Base-by-base conservation (phyloP, 129 eudicot species). In the Tagetes erecta region DNA sequence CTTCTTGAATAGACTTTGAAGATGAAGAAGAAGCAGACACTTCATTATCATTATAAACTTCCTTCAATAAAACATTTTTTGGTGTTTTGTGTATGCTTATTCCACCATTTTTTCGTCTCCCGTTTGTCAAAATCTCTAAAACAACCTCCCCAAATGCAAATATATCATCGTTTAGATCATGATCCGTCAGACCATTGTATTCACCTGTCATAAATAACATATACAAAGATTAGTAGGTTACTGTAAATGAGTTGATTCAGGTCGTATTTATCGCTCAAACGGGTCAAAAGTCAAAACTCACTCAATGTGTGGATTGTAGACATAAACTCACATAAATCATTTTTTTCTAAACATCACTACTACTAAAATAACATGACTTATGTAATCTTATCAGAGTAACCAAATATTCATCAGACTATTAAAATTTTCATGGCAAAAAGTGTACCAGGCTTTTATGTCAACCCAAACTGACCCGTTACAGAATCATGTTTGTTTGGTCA, bases 51-150 rank as follows among this genome's bases (percentile, higher is more conserved):
- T 76, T 56, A 51, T 71, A 80, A 44, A 88, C 78, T 74, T 86
- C 89, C 53, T 80, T 81, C 13, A 87, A 51, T 73, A 88, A 81
- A 75, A 70, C 78, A 68, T 88, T 97, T 50, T 73, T 83, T 20
- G 88, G 81, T 52, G 79, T 82, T 57, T 62, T 80, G 33, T 71
- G 72, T 3, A 73, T 27, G 66, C 72, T 83, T 62, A 49, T 68
- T 71, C 84, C 85, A 58, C 83, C 91, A 74, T 82, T 85, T 77
- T 68, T 80, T 70, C 84, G 60, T 80, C 81, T 87, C 5, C 99
- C 97, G 53, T 88, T 84, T 30, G 91, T 85, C 62, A 91, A 76
- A 40, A 87, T 81, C 77, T 94, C 93, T 52, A 94, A 71, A 55
- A 85, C 75, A 4, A 90, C 37, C 80, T 82, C 86, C 20, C 99